These are phyloP conservation scores for Fraxinus paxiana DNA, from an alignment of 305 asterid genomes.

Conservation along the genomic window DNA sequence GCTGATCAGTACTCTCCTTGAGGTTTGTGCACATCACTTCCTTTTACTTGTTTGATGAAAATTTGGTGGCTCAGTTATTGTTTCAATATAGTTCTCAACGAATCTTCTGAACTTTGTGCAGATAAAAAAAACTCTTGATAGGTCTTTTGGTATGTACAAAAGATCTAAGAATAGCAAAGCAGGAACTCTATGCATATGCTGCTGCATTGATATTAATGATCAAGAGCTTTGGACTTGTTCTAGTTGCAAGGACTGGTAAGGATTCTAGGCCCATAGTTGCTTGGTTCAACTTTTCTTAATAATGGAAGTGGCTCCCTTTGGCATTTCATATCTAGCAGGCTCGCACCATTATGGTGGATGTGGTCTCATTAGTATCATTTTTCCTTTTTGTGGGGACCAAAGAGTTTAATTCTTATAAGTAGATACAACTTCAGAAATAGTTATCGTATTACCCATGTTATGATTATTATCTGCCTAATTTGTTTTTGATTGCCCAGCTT, in stretches of 20 bases:
- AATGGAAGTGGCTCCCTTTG: constrained; percentile 18
- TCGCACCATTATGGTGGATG: background rate
- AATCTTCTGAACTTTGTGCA: constrained; percentile 33
- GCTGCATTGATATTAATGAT: constrained; percentile 39
- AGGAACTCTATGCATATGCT: constrained; percentile 41
- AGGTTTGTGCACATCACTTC: constrained; percentile 39
- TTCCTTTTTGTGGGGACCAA: background rate
- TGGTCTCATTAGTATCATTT: background rate
- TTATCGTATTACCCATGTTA: background rate
- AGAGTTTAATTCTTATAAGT: background rate
- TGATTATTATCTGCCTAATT: constrained; percentile 13
- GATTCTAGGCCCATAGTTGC: constrained; percentile 15
- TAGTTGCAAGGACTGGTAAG: constrained; percentile 67
- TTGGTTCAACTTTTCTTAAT: constrained; percentile 12
- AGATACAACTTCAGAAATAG: constrained; percentile 7
- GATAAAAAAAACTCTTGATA: constrained; percentile 50
- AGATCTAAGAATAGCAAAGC: constrained; percentile 27
- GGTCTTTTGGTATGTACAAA: constrained; percentile 51
- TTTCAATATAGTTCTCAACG: constrained; percentile 19
- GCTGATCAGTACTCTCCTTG: constrained; percentile 46
- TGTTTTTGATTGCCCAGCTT: constrained; percentile 46
- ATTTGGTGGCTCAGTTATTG: constrained; percentile 5
- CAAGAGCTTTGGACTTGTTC: constrained; percentile 54
- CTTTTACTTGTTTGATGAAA: constrained; percentile 15
- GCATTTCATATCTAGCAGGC: background rate